phyloP scores from a whole-genome alignment of 1,284 basidiomycete species.

The Pascua guehoae region DNA sequence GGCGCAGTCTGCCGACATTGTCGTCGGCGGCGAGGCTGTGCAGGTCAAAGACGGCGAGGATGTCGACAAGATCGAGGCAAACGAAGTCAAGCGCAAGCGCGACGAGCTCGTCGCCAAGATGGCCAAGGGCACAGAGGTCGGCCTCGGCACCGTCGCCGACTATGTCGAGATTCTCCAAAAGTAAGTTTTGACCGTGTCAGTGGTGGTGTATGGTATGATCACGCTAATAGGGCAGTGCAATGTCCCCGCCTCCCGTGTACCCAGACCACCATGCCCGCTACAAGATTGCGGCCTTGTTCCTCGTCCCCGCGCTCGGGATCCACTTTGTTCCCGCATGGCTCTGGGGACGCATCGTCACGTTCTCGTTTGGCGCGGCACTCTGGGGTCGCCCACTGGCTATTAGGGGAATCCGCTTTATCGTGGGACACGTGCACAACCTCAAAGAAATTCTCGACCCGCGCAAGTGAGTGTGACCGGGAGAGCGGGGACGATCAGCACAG shows the following conservation, averaged over 20 bases:
- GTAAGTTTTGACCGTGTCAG: constrained; percentile 36
- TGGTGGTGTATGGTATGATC: no score
- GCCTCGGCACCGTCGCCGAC: constrained; percentile 47
- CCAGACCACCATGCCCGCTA: constrained; percentile 47
- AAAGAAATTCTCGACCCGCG: constrained; percentile 37
- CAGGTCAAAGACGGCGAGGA: not conserved
- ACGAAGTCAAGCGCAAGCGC: constrained; percentile 48
- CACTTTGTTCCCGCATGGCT: constrained; percentile 51
- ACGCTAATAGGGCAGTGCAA: constrained; percentile 28
- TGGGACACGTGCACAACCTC: constrained; percentile 13
- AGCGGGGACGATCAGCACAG: no score
- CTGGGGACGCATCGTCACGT: constrained; percentile 51
- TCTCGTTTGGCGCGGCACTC: constrained; percentile 54
- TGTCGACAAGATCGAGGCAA: constrained; percentile 26
- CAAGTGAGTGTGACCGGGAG: no score
- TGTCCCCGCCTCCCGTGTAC: constrained; percentile 47
- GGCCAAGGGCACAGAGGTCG: constrained; percentile 48
- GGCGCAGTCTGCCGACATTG: no score
- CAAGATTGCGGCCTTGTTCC: constrained; percentile 48
- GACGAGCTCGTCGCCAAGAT: constrained; percentile 47
- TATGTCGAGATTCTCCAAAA: constrained; percentile 46
- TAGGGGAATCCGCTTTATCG: constrained; percentile 16
- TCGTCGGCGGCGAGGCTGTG: no score
- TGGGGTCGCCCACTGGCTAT: constrained; percentile 57
- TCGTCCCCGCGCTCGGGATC: constrained; percentile 46